Evolutionary conservation across 805 yeast species (phyloP).

Genomic region (Priceomyces fermenticarens): DNA sequence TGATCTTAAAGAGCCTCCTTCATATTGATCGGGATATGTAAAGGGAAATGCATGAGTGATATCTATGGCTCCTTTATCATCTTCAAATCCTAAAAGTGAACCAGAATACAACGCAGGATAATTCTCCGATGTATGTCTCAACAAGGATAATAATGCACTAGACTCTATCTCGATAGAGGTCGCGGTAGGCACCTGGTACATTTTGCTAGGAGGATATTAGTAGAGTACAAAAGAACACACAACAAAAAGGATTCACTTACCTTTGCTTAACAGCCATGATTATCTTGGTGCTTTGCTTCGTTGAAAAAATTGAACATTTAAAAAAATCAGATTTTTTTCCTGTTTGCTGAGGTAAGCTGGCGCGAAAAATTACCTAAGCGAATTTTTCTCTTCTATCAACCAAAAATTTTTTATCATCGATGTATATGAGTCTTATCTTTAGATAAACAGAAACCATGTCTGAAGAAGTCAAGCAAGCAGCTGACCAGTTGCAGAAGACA

Average conservation of each 20-base stretch:
- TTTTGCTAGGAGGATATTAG: constrained; percentile 11
- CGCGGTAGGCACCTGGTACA: constrained; percentile 35
- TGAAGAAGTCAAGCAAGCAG: constrained; percentile 54
- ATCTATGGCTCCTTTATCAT: constrained; percentile 46
- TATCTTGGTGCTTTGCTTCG: not conserved
- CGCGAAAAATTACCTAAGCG: constrained; percentile 3
- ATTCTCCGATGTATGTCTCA: constrained; percentile 64
- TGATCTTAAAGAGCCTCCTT: constrained; percentile 58
- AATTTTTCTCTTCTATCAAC: constrained; percentile 5
- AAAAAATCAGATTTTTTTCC: not conserved
- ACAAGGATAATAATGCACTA: constrained; percentile 53
- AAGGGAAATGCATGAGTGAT: constrained; percentile 65
- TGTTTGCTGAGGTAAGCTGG: constrained; percentile 1
- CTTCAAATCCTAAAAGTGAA: constrained; percentile 71
- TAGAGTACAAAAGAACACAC: not conserved
- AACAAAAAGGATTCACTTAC: constrained; percentile 8
- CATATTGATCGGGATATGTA: constrained; percentile 65
- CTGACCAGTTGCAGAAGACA: constrained; percentile 74
- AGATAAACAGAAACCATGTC: constrained; percentile 23
- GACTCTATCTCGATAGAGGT: constrained; percentile 46
- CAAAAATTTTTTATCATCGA: constrained; percentile 6
- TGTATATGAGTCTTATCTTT: not conserved
- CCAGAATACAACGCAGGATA: constrained; percentile 66
- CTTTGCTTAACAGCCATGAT: constrained; percentile 15
- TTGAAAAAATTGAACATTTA: not conserved